These are phyloP conservation scores for Nephelium lappaceum DNA, from an alignment of 345 rosid genomes.

Conservation along the genomic window DNA sequence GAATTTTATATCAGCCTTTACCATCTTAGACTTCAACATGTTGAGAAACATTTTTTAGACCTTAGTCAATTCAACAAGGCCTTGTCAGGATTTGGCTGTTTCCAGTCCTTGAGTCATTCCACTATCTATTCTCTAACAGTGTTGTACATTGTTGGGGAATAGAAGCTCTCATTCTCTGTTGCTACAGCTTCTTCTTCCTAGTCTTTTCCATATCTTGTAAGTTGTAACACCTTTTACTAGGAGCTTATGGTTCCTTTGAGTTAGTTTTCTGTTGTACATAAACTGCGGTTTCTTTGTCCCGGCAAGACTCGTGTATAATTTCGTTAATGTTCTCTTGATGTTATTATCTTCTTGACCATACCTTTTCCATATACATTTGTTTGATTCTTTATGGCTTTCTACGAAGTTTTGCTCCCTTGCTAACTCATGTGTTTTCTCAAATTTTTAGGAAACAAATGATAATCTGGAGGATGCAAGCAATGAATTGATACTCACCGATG, in stretches of 20 bases:
- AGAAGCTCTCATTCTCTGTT: neutral
- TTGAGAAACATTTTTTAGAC: neutral
- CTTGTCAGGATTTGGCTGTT: neutral
- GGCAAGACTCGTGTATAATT: neutral
- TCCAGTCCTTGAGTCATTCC: neutral
- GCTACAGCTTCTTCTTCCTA: neutral
- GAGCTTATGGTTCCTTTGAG: neutral
- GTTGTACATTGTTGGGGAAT: neutral
- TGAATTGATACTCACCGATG: constrained; percentile 90
- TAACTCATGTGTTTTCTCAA: constrained; percentile 11
- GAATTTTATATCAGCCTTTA: neutral
- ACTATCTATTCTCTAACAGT: neutral
- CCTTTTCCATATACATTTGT: neutral
- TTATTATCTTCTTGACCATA: neutral
- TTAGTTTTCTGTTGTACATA: neutral
- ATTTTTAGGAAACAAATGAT: constrained; percentile 72
- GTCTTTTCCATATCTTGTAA: neutral
- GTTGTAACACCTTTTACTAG: neutral
- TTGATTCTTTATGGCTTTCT: neutral
- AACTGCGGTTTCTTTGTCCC: neutral
- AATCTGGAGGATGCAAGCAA: constrained; percentile 93
- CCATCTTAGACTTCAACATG: neutral
- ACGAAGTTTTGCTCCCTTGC: neutral
- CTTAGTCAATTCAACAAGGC: neutral
- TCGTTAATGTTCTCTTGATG: neutral